A percentile compares a stretch with the other conserved stretches of the same genome.
Evolutionary conservation across 306 rosid species (phyloP).

Genomic region (Datisca glomerata): DNA sequence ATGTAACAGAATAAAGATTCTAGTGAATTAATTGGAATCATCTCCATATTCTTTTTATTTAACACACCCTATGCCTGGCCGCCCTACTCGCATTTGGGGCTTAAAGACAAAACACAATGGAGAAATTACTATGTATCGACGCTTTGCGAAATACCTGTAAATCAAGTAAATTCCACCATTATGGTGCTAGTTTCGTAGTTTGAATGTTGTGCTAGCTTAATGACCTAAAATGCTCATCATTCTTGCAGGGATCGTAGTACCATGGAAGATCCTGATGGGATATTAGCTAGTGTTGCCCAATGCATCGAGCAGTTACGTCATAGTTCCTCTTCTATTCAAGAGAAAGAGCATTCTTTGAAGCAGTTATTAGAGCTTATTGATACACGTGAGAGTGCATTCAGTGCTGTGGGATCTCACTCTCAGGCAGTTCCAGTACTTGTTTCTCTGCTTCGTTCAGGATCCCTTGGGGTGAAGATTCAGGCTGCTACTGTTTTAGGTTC

Average conservation of each 20-base stretch:
- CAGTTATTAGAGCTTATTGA: slow-evolving; percentile 80
- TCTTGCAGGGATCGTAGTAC: slow-evolving; percentile 79
- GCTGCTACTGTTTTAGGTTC: slow-evolving; percentile 93
- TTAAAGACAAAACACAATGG: no score
- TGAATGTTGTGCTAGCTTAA: not conserved
- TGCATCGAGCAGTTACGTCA: slow-evolving; percentile 98
- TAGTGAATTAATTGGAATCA: no score
- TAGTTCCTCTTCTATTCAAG: slow-evolving; percentile 61
- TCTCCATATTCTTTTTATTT: no score
- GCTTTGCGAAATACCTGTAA: no score
- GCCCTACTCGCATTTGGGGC: no score
- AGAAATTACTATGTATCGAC: no score
- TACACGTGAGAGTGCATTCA: slow-evolving; percentile 82
- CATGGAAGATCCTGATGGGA: slow-evolving; percentile 99
- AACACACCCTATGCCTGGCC: no score
- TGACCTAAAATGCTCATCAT: slow-evolving; percentile 18
- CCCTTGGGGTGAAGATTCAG: slow-evolving; percentile 87
- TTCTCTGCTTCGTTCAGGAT: slow-evolving; percentile 95
- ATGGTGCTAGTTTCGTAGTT: not conserved
- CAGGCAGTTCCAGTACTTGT: slow-evolving; percentile 99
- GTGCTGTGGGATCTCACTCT: slow-evolving; percentile 99
- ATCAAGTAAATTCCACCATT: no score
- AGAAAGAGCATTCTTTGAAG: slow-evolving; percentile 84
- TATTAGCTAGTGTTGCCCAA: slow-evolving; percentile 97
- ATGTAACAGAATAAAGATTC: no score